These are phyloP conservation scores for Paraphoma sp. DNA, from an alignment of 2,329 filamentous ascomycete genomes.

Conservation along the genomic window DNA sequence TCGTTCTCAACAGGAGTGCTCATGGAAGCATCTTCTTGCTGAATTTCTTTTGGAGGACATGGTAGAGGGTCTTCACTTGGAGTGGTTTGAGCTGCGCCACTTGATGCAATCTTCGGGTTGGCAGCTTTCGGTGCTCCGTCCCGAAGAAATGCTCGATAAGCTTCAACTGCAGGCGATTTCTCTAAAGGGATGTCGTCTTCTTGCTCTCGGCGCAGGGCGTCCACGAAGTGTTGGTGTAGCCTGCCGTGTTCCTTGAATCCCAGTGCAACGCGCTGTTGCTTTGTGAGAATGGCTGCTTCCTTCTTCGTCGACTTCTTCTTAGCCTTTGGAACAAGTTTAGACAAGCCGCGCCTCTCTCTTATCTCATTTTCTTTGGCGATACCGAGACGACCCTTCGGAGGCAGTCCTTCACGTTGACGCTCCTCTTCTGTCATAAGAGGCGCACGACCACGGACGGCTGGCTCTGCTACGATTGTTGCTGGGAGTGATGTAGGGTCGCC, in stretches of 20 bases:
- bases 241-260: slow-evolving; percentile 34
- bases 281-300: slow-evolving; percentile 29
- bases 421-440: slow-evolving; percentile 38
- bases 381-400: slow-evolving; percentile 31
- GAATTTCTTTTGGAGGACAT: neutral
- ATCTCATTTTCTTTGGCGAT: slow-evolving; percentile 30
- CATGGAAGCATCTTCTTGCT: neutral
- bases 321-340: slow-evolving; percentile 14
- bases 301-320: slow-evolving; percentile 25
- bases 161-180: slow-evolving; percentile 17
- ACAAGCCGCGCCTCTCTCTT: slow-evolving; percentile 29
- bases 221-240: slow-evolving; percentile 30
- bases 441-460: slow-evolving; percentile 5
- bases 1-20: neutral
- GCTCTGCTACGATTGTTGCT: slow-evolving; percentile 18
- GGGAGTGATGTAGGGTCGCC: slow-evolving; percentile 30
- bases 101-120: neutral
- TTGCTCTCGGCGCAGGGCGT: slow-evolving; percentile 30
- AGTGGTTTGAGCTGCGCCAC: neutral
- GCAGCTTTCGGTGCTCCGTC: slow-evolving; percentile 1
- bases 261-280: slow-evolving; percentile 30
- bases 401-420: slow-evolving; percentile 31
- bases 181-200: slow-evolving; percentile 25
- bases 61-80: neutral
- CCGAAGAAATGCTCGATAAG: slow-evolving; percentile 14